Conservation (phyloP, 345 rosid species). For the Eucalyptus polyanthemos region DNA sequence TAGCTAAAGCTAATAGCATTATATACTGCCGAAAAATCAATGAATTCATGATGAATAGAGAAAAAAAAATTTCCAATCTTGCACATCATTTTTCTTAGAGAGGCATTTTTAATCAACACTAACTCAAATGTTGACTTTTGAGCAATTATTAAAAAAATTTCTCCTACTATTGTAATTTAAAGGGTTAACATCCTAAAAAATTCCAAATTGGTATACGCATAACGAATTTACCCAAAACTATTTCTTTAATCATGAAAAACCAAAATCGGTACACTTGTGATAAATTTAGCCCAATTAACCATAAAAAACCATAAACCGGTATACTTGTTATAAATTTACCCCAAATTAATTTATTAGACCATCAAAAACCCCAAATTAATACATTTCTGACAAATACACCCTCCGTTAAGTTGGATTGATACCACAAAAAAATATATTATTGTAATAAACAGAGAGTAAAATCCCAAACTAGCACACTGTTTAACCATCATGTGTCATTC, state of each 20-base stretch:
- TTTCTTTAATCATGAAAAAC: no score
- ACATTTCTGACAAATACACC: rapidly evolving
- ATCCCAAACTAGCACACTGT: rapidly evolving
- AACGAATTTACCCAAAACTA: no score
- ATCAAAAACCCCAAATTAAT: rapidly evolving
- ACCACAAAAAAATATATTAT: no score
- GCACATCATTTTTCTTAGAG: neutral
- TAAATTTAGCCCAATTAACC: no score
- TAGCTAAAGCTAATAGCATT: neutral
- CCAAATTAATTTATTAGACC: no score
- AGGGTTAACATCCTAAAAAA: no score
- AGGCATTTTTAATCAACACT: neutral
- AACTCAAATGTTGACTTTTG: neutral
- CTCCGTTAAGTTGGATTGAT: rapidly evolving
- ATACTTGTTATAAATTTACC: no score
- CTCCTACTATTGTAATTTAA: neutral
- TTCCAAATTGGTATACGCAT: rapidly evolving
- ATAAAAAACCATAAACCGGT: no score
- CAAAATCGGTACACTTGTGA: rapidly evolving
- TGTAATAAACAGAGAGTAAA: rapidly evolving
- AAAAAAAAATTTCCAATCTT: neutral
- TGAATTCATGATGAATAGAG: neutral
- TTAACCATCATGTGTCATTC: no score
- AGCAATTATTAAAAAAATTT: neutral
- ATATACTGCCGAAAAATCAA: neutral